Percentiles rank a stretch among this genome's conserved stretches.
phyloP scores from a whole-genome alignment of 2,329 filamentous ascomycete genomes.

The Calcarisporium arbuscula region DNA sequence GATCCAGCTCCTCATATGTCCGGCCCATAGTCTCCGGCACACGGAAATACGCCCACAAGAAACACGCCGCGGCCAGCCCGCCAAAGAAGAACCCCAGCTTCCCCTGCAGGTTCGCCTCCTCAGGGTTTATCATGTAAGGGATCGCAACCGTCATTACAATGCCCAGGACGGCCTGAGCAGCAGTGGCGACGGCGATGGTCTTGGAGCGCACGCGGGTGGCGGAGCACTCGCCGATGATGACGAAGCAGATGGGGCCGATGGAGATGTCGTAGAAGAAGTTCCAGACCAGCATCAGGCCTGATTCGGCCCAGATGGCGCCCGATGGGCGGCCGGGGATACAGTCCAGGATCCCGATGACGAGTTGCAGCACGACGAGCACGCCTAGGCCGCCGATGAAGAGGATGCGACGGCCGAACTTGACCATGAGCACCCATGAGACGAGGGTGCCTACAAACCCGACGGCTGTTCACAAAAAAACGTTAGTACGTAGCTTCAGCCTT shows the following conservation, averaged over 20 bases:
- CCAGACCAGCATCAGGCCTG: constrained; percentile 35
- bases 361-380: constrained; percentile 34
- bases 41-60: constrained; percentile 27
- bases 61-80: constrained; percentile 18
- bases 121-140: constrained; percentile 26
- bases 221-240: constrained; percentile 34
- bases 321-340: constrained; percentile 41
- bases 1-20: constrained; percentile 27
- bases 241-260: constrained; percentile 36
- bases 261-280: constrained; percentile 35
- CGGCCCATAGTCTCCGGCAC: constrained; percentile 26
- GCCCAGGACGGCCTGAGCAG: constrained; percentile 19
- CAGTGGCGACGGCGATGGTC: constrained; percentile 34
- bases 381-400: constrained; percentile 33
- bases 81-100: constrained; percentile 28
- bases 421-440: constrained; percentile 35
- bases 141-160: constrained; percentile 24
- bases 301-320: constrained; percentile 30
- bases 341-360: constrained; percentile 32
- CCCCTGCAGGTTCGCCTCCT: constrained; percentile 27
- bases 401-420: constrained; percentile 33
- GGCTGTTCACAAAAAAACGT: constrained; percentile 21
- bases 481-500: constrained; percentile 40
- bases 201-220: constrained; percentile 35
- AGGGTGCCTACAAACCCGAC: constrained; percentile 37